Evolutionary conservation across 805 yeast genomes (phyloP).

Genomic region (Schwanniomyces sp.): DNA sequence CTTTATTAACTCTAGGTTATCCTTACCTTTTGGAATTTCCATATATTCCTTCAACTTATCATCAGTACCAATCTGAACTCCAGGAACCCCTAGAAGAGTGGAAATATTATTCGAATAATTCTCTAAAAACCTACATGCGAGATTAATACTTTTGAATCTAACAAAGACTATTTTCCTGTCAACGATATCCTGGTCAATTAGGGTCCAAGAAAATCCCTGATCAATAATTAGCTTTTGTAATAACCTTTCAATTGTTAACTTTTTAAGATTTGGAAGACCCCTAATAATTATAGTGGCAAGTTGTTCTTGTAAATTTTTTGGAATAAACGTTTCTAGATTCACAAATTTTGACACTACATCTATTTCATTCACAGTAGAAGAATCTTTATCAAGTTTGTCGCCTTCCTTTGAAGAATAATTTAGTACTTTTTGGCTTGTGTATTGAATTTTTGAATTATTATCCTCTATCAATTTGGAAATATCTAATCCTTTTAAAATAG

Average conservation of each 20-base stretch:
- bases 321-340: slow-evolving; percentile 27
- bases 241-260: slow-evolving; percentile 30
- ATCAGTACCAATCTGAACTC: slow-evolving; percentile 3
- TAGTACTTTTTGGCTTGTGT: background rate
- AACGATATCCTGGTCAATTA: slow-evolving; percentile 27
- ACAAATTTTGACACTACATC: slow-evolving; percentile 14
- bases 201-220: slow-evolving; percentile 32
- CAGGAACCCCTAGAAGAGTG: slow-evolving; percentile 1
- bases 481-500: slow-evolving; percentile 15
- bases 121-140: slow-evolving; percentile 8
- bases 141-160: slow-evolving; percentile 16
- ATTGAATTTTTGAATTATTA: slow-evolving; percentile 10
- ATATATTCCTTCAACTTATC: background rate
- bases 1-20: slow-evolving; percentile 1
- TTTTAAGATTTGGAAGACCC: slow-evolving; percentile 32
- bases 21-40: slow-evolving; percentile 2
- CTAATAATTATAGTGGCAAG: slow-evolving; percentile 29
- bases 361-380: slow-evolving; percentile 3
- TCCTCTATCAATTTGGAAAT: slow-evolving; percentile 10
- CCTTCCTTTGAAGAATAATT: background rate
- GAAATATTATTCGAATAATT: slow-evolving; percentile 1
- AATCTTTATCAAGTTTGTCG: slow-evolving; percentile 1
- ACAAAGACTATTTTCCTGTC: slow-evolving; percentile 34
- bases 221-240: slow-evolving; percentile 17
- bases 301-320: slow-evolving; percentile 35